A percentile compares a stretch with the other conserved stretches of the same genome.
Evolutionary conservation across 768 basidiomycete genomes (phyloP).

Genomic region (Strobilomyces confusus): DNA sequence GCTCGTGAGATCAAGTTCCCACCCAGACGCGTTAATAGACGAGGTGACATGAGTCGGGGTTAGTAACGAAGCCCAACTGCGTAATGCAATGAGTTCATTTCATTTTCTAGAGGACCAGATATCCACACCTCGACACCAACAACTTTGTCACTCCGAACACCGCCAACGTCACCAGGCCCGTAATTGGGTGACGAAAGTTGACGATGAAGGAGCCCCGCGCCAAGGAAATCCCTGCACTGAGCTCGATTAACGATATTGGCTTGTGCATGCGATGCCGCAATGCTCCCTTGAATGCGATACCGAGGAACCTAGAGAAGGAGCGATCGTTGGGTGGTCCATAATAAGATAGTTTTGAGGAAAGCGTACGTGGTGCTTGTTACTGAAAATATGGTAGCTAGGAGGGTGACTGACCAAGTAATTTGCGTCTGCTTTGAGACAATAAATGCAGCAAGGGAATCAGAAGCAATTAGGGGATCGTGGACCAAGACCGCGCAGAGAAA

Average conservation of each 20-base stretch:
- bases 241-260: neutral
- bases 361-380: neutral
- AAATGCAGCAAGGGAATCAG: neutral
- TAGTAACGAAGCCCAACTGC: neutral
- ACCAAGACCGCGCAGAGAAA: neutral
- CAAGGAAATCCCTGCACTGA: conserved; percentile 9
- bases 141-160: conserved; percentile 10
- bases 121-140: conserved; percentile 13
- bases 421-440: neutral
- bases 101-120: neutral
- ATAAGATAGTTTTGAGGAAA: no score
- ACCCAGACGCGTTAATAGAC: neutral
- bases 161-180: neutral
- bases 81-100: neutral
- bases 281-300: conserved; percentile 1
- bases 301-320: neutral
- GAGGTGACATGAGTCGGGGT: neutral
- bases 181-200: neutral
- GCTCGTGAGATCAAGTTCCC: conserved; percentile 7
- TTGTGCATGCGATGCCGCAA: no score
- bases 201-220: neutral
- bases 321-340: no score
- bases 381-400: neutral
- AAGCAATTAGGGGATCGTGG: neutral
- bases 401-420: neutral